These are phyloP conservation scores for Pistacia vera DNA, from an alignment of 345 rosid species.

Conservation along the genomic window DNA sequence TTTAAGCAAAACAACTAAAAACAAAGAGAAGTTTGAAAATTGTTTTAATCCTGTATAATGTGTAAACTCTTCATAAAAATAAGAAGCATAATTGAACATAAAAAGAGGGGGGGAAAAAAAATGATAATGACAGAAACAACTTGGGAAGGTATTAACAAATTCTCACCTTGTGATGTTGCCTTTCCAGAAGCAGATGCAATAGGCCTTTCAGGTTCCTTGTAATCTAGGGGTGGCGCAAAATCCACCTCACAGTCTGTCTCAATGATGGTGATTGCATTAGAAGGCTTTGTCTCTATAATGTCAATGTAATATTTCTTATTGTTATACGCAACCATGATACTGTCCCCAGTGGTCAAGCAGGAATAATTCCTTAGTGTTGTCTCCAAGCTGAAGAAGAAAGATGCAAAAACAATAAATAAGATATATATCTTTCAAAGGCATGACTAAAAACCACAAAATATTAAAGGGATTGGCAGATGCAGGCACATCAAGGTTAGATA, in stretches of 20 bases:
- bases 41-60: not conserved
- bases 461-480: not conserved
- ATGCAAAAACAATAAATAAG: not conserved
- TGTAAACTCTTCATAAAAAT: not conserved
- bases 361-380: conserved; percentile 95
- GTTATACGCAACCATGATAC: conserved; percentile 99
- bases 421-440: not conserved
- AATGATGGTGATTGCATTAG: conserved; percentile 91
- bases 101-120: too few relatives aligned
- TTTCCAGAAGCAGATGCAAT: conserved; percentile 43
- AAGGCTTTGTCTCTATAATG: conserved; percentile 91
- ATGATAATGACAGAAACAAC: not conserved
- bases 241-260: conserved; percentile 99
- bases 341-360: conserved; percentile 95
- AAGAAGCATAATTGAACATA: not conserved
- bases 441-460: not conserved
- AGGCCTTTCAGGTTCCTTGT: conserved; percentile 92
- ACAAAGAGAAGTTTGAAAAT: not conserved
- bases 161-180: conserved; percentile 64
- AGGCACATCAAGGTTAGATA: not conserved
- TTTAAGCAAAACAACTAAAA: not conserved
- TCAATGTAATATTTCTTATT: conserved; percentile 97
- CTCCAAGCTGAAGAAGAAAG: conserved; percentile 71
- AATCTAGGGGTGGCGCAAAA: conserved; percentile 98
- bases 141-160: conserved; percentile 4